Evolutionary conservation across 805 yeast genomes (phyloP).

Genomic region (Candida sakaeoensis): DNA sequence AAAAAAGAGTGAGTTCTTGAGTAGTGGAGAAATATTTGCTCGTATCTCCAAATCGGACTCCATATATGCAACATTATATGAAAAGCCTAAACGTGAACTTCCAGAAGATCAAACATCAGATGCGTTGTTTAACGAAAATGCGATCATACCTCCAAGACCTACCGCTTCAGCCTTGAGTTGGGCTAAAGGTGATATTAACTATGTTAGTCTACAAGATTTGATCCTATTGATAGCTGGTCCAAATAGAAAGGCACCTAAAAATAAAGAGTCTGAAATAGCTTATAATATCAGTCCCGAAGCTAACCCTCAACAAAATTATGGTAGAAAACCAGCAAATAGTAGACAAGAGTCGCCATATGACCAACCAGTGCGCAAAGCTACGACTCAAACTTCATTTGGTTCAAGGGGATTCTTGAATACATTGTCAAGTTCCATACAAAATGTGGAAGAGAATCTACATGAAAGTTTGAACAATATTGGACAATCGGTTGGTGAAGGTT

Average conservation of each 20-base stretch:
- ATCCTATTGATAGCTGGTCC: conserved; percentile 71
- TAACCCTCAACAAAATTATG: conserved; percentile 30
- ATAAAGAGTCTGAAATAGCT: conserved; percentile 57
- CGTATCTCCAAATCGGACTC: conserved; percentile 52
- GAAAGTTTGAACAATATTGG: conserved; percentile 55
- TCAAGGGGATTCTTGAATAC: conserved; percentile 41
- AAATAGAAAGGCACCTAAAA: conserved; percentile 53
- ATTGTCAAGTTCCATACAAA: conserved; percentile 50
- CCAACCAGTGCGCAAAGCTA: conserved; percentile 44
- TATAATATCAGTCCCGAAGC: conserved; percentile 43
- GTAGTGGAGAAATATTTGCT: conserved; percentile 55
- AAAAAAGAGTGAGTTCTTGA: conserved; percentile 29
- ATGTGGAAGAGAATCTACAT: conserved; percentile 51
- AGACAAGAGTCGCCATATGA: conserved; percentile 29
- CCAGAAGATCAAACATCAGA: conserved; percentile 38
- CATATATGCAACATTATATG: conserved; percentile 18
- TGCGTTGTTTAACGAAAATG: conserved; percentile 63
- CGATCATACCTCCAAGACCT: conserved; percentile 76
- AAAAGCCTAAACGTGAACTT: conserved; percentile 17
- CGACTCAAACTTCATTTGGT: conserved; percentile 32
- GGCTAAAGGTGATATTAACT: conserved; percentile 71
- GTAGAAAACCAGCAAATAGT: conserved; percentile 10
- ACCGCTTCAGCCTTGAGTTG: conserved; percentile 74
- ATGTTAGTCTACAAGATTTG: conserved; percentile 59
- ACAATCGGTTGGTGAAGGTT: conserved; percentile 49